Evolutionary conservation across 1,284 basidiomycete genomes (phyloP).

Genomic region (Irpex rosettiformis): DNA sequence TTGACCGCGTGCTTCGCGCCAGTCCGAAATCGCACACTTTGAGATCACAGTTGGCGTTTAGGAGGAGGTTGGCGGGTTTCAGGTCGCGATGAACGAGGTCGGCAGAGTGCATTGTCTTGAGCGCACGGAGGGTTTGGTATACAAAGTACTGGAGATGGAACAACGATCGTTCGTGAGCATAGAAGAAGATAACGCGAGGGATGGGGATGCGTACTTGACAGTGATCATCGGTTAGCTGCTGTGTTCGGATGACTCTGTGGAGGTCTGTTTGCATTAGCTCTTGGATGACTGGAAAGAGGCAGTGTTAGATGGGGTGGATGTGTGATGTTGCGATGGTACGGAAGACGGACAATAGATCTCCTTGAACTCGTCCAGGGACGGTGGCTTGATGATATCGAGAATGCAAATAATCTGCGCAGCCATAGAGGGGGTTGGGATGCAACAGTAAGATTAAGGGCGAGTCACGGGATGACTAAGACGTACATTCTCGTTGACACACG

Average conservation of each 20-base stretch:
- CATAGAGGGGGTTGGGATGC: constrained; percentile 14
- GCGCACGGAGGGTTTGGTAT: constrained; percentile 75
- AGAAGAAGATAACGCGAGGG: not conserved
- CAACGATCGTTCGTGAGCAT: constrained; percentile 7
- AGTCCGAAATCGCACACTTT: constrained; percentile 87
- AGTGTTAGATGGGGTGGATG: constrained; percentile 4
- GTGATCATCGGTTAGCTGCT: constrained; percentile 87
- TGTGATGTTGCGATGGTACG: constrained; percentile 6
- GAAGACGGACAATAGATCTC: constrained; percentile 70
- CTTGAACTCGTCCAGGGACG: constrained; percentile 74
- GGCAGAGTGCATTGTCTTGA: constrained; percentile 82
- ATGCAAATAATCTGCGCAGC: constrained; percentile 73
- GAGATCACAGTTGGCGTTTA: constrained; percentile 86
- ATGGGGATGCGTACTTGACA: constrained; percentile 54
- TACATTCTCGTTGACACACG: constrained; percentile 78
- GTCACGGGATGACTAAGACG: not conserved
- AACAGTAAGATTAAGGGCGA: too few species aligned
- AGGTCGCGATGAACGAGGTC: constrained; percentile 81
- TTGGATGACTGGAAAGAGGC: constrained; percentile 61
- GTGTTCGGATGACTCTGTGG: constrained; percentile 87
- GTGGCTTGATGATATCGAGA: constrained; percentile 81
- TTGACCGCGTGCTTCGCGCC: constrained; percentile 65
- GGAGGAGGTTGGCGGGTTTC: constrained; percentile 78
- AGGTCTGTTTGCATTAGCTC: constrained; percentile 91
- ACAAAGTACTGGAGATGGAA: constrained; percentile 53